Conservation (phyloP, 2,329 filamentous ascomycete species). For the Furcasterigmium sp. region DNA sequence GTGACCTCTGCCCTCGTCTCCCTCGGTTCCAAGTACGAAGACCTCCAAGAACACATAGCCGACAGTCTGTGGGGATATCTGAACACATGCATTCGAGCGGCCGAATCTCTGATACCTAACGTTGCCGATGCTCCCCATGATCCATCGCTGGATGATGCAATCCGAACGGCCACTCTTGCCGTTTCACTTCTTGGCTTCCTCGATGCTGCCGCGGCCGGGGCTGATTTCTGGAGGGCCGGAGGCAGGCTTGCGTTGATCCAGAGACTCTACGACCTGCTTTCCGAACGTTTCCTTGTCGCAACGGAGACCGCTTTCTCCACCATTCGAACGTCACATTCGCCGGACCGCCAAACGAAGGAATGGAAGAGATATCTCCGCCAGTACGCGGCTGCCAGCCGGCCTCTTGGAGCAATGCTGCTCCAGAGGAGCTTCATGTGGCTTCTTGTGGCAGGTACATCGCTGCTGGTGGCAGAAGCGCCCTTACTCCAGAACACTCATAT, state of each 20-base stretch:
- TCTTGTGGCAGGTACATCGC: conserved; percentile 70
- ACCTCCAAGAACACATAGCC: conserved; percentile 61
- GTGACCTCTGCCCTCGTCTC: conserved; percentile 78
- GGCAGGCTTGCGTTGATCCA: conserved; percentile 71
- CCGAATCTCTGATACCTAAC: conserved; percentile 48
- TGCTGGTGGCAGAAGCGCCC: conserved; percentile 62
- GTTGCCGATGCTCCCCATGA: conserved; percentile 51
- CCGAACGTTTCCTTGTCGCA: conserved; percentile 77
- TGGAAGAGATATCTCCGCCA: conserved; percentile 85
- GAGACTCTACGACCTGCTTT: conserved; percentile 66
- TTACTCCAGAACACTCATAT: conserved; percentile 58
- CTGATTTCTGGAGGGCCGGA: conserved; percentile 73
- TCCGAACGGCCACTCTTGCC: conserved; percentile 68
- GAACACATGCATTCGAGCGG: conserved; percentile 60
- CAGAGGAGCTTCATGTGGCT: conserved; percentile 86
- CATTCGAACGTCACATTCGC: conserved; percentile 70
- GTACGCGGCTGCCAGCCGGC: conserved; percentile 73
- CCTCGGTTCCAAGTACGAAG: conserved; percentile 67
- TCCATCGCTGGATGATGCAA: conserved; percentile 59
- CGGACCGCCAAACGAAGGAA: conserved; percentile 64
- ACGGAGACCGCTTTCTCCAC: conserved; percentile 88
- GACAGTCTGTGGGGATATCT: conserved; percentile 68
- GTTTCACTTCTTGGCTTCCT: conserved; percentile 89
- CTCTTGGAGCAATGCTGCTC: conserved; percentile 85
- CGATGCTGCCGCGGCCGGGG: conserved; percentile 71